These are phyloP conservation scores for Chamaecrista fasciculata DNA, from an alignment of 306 rosid species.

Conservation along the genomic window DNA sequence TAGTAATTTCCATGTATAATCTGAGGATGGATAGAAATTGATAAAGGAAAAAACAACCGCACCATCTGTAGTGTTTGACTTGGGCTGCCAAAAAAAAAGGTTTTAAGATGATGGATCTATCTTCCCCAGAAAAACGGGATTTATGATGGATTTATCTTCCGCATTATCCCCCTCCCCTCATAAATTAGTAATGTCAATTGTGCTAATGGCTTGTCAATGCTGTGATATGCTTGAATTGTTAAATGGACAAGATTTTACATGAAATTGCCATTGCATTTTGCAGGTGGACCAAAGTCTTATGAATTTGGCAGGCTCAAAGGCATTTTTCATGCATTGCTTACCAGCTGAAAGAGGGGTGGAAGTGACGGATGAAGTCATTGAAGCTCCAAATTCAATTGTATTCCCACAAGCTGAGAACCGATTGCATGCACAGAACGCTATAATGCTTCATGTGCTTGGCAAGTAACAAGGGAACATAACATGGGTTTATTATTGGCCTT, in stretches of 20 bases:
- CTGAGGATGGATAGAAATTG: background rate
- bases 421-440: conserved; percentile 93
- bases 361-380: conserved; percentile 83
- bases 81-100: background rate
- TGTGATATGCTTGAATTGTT: background rate
- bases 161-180: background rate
- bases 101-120: background rate
- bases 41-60: background rate
- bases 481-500: no score
- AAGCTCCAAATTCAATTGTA: conserved; percentile 88
- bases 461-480: no score
- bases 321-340: conserved; percentile 90
- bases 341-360: conserved; percentile 99
- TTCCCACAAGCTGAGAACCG: conserved; percentile 98
- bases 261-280: background rate
- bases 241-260: background rate
- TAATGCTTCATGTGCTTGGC: conserved; percentile 90
- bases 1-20: background rate
- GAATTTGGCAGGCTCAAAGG: conserved; percentile 82
- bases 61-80: background rate
- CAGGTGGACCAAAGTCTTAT: conserved; percentile 75
- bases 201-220: background rate
- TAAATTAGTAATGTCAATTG: background rate
- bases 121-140: background rate
- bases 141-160: background rate